Conservation (phyloP, 2,329 filamentous ascomycete genomes). For the Exophiala alcalophila region DNA sequence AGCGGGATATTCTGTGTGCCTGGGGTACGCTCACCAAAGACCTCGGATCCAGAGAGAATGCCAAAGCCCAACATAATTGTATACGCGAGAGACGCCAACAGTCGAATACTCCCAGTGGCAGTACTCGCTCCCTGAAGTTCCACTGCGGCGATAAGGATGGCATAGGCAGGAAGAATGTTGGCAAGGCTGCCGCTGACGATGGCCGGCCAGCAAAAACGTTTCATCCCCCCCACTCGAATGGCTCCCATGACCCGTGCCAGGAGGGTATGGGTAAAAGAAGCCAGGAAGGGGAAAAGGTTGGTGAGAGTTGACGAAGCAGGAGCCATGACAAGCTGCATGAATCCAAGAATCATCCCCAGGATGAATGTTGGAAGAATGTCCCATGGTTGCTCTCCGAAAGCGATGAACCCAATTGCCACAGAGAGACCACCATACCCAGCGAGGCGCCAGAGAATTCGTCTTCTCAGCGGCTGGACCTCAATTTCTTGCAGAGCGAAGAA, state of each 20-base stretch:
- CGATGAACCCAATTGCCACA: conserved; percentile 73
- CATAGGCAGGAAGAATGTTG: conserved; percentile 68
- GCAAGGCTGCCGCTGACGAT: conserved; percentile 69
- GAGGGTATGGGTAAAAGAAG: conserved; percentile 64
- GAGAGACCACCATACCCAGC: conserved; percentile 72
- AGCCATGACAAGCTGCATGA: conserved; percentile 70
- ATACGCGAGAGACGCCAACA: conserved; percentile 72
- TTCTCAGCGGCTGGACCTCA: conserved; percentile 55
- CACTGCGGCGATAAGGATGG: conserved; percentile 59
- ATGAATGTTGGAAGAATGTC: conserved; percentile 75
- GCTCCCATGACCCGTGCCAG: conserved; percentile 66
- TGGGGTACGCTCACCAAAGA: conserved; percentile 52
- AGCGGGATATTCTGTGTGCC: too few relatives aligned
- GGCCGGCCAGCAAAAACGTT: conserved; percentile 70
- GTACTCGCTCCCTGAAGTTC: conserved; percentile 68
- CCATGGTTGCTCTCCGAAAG: conserved; percentile 71
- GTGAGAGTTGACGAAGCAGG: conserved; percentile 66
- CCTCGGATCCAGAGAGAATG: conserved; percentile 63
- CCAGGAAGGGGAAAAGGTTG: conserved; percentile 63
- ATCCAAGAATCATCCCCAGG: conserved; percentile 69
- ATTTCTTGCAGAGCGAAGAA: conserved; percentile 50
- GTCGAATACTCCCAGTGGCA: conserved; percentile 67
- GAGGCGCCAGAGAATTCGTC: conserved; percentile 53
- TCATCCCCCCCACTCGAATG: conserved; percentile 50
- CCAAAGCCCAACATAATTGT: conserved; percentile 70